Evolutionary conservation across 306 rosid species (phyloP).

Genomic region (Aeschynomene evenia): DNA sequence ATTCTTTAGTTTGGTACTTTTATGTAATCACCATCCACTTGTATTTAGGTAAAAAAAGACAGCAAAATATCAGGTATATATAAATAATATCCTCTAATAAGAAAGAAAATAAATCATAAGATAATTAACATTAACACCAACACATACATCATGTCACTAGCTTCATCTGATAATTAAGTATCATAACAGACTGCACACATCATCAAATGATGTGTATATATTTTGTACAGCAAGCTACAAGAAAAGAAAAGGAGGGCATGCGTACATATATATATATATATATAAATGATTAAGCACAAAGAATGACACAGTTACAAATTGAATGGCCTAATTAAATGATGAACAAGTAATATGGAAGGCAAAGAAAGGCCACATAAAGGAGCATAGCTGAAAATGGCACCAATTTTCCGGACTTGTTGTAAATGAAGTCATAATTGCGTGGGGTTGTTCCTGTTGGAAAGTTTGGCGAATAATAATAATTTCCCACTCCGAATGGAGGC

Average conservation of each 20-base stretch:
- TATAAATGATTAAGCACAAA: no score
- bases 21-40: no score
- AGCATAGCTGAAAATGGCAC: neutral
- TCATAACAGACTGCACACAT: no score
- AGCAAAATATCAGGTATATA: no score
- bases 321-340: slow-evolving; percentile 12
- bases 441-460: slow-evolving; percentile 32
- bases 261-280: no score
- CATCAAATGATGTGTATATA: neutral
- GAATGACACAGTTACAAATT: neutral
- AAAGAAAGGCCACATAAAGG: slow-evolving; percentile 18
- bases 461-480: neutral
- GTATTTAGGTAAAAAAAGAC: no score
- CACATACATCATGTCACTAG: no score
- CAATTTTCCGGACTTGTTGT: slow-evolving; percentile 10
- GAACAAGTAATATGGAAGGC: slow-evolving; percentile 27
- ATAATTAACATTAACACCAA: no score
- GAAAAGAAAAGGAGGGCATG: neutral
- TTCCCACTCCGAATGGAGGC: neutral
- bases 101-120: neutral
- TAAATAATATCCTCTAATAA: no score
- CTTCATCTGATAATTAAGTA: no score
- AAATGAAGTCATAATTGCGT: neutral
- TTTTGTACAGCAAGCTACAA: neutral
- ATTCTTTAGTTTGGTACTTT: no score